Evolutionary conservation across 2,329 filamentous ascomycete genomes (phyloP).

Genomic region (Diaporthe sp.): DNA sequence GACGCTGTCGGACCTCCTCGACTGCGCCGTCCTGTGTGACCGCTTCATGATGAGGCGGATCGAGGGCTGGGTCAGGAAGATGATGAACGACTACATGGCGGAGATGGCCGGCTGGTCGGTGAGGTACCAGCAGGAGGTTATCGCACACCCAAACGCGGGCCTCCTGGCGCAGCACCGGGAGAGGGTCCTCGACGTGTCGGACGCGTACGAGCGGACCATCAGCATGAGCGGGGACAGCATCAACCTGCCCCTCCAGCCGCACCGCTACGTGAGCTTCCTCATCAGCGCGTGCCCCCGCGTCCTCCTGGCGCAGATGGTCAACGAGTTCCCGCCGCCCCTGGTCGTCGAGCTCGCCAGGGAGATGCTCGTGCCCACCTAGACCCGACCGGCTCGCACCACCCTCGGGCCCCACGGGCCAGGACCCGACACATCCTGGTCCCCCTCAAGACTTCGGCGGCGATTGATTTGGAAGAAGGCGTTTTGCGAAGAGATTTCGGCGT

Average conservation of each 20-base stretch:
- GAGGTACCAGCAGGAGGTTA: constrained; percentile 9
- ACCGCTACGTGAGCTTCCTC: background rate
- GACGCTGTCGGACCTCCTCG: constrained; percentile 18
- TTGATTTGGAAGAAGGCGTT: background rate
- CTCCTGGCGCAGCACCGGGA: constrained; percentile 6
- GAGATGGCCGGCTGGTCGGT: background rate
- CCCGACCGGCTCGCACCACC: background rate
- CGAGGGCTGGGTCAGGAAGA: constrained; percentile 1
- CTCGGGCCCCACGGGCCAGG: background rate
- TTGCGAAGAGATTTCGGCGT: background rate
- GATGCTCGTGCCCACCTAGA: background rate
- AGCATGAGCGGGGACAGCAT: background rate
- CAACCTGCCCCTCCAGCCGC: background rate
- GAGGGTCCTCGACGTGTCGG: constrained; percentile 12
- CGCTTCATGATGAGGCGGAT: constrained; percentile 30
- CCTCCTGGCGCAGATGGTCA: constrained; percentile 6
- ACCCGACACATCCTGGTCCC: background rate
- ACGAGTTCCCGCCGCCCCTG: background rate
- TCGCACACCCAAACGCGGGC: background rate
- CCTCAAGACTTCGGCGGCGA: background rate
- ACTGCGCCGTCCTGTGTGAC: constrained; percentile 24
- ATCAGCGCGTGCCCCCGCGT: background rate
- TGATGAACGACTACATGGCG: background rate
- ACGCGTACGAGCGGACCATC: background rate
- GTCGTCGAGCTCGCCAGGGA: background rate